A percentile compares a stretch with the other conserved stretches of the same genome.
Conservation (phyloP, 1,284 basidiomycete genomes). For the Boletus semigastroideus region DNA sequence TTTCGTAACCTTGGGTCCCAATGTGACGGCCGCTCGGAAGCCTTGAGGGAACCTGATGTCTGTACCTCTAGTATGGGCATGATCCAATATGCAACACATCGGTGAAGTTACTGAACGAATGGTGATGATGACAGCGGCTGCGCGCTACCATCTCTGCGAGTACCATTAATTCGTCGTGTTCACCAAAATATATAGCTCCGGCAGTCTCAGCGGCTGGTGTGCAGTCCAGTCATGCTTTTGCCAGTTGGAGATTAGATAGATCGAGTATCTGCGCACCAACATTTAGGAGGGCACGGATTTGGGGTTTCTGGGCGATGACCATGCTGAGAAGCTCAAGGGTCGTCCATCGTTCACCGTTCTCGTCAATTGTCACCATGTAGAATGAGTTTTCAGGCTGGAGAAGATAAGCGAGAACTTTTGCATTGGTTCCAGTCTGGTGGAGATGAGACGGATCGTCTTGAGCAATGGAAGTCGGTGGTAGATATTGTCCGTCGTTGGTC, state of each 20-base stretch:
- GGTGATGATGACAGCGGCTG: neutral
- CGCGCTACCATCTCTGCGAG: neutral
- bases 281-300: neutral
- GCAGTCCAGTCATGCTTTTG: neutral
- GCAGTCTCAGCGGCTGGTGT: neutral
- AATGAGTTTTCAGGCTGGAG: neutral
- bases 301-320: neutral
- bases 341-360: neutral
- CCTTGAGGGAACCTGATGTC: neutral
- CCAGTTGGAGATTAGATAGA: neutral
- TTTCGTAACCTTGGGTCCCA: neutral
- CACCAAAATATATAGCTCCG: neutral
- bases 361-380: neutral
- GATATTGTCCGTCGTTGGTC: neutral
- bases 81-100: neutral
- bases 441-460: neutral
- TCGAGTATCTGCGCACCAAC: slow-evolving; percentile 6
- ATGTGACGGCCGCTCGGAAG: neutral
- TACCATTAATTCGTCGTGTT: neutral
- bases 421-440: neutral
- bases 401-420: neutral
- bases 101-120: neutral
- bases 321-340: neutral
- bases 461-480: neutral
- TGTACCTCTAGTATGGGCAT: neutral